Percentiles rank a stretch among this genome's conserved stretches.
These are phyloP conservation scores for Fusarium multiceps DNA, from an alignment of 2,329 filamentous ascomycete genomes.

Conservation along the genomic window DNA sequence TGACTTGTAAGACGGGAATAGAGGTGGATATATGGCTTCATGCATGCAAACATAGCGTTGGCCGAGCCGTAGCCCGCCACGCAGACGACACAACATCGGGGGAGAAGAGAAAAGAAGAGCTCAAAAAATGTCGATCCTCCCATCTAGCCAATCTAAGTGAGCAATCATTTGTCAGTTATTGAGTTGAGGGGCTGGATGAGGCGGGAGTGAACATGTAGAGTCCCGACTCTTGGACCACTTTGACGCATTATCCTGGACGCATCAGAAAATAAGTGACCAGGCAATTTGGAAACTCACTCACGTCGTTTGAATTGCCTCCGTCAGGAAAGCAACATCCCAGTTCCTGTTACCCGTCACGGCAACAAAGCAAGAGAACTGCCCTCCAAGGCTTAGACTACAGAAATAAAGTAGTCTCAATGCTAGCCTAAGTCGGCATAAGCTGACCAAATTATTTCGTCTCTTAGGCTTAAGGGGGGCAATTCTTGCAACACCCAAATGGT, in stretches of 20 bases:
- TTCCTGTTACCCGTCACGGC: too few species aligned
- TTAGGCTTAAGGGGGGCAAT: too few species aligned
- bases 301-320: fast-evolving
- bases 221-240: neutral
- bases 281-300: too few species aligned
- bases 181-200: too few species aligned
- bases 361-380: too few species aligned
- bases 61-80: neutral
- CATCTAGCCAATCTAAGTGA: fast-evolving
- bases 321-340: neutral
- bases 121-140: neutral
- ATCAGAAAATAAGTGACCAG: fast-evolving
- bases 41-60: neutral
- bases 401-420: too few species aligned
- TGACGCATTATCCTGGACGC: fast-evolving
- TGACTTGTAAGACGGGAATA: neutral
- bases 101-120: neutral
- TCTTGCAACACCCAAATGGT: neutral
- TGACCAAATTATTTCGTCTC: too few species aligned
- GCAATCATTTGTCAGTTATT: too few species aligned
- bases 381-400: too few species aligned
- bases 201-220: neutral
- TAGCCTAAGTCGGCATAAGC: too few species aligned
- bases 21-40: neutral
- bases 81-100: neutral